phyloP scores from a whole-genome alignment of 495 filamentous ascomycete genomes.

The Talaromyces thailandensis region DNA sequence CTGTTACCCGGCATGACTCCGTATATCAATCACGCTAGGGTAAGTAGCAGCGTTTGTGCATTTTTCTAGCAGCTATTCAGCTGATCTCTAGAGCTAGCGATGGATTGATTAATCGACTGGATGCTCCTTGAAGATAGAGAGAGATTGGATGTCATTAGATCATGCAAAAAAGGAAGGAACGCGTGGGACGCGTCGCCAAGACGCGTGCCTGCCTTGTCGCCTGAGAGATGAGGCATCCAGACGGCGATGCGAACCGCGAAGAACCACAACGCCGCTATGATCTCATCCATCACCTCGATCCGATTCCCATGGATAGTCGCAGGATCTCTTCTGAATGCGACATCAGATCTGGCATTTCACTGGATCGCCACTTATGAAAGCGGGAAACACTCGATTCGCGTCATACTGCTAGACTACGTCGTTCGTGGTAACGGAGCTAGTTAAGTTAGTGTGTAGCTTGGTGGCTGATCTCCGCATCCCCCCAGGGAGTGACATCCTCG shows the following conservation, averaged over 20 bases:
- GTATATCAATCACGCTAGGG: neutral
- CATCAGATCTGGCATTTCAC: neutral
- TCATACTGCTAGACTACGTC: neutral
- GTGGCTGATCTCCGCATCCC: neutral
- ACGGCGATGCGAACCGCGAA: neutral
- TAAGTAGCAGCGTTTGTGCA: neutral
- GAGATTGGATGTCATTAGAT: neutral
- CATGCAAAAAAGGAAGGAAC: constrained; percentile 1
- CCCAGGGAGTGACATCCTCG: neutral
- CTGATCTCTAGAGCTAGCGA: neutral
- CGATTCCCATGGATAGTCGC: neutral
- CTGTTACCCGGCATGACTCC: constrained; percentile 15
- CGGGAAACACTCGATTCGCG: neutral
- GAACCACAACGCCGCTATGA: neutral
- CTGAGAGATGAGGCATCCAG: neutral
- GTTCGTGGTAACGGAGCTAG: neutral
- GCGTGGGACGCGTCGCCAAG: constrained; percentile 5
- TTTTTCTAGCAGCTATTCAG: neutral
- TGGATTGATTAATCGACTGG: neutral
- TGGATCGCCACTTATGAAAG: neutral
- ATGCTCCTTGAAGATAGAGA: neutral
- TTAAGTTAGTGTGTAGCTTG: neutral
- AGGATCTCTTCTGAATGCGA: neutral
- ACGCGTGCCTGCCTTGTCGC: neutral
- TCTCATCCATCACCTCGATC: neutral